Base-by-base conservation (phyloP, 169 alveolate species). In the Neospora caninum region DNA sequence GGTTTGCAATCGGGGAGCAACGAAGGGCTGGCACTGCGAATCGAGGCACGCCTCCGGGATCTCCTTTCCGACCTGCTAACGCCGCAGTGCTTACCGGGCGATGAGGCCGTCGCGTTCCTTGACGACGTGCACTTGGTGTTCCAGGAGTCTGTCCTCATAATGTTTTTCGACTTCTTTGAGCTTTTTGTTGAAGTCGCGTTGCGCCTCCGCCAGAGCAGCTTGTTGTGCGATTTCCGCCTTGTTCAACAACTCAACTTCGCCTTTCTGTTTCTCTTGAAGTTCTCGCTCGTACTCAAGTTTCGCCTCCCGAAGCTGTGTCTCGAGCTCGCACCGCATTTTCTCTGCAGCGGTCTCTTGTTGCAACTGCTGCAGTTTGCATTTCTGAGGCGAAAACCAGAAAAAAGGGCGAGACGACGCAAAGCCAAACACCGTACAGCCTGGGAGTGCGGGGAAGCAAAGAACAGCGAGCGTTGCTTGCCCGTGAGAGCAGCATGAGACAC, bases 71-170 rank as follows among this genome's bases (percentile, higher is more conserved):
- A 49, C 22, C 13, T 13, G 22, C 58, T 49, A 13, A 4, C 13
- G 58, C 13, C 58, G 4, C 20, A 1, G 38, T 82, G 38, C 89
- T 22, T 49, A 82, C 89, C 89, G 31, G 34, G 89, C 89, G 53
- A 82, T 82, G 27, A 82, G 89, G 53, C 41, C 22, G 41, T 82
- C 89, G 10, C 89, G 53, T 43, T 82, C 89, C 89, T 82, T 82
- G 18, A 82, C 89, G 39, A 43, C 41, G 39, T 82, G 53, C 36
- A 82, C 89, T 31, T 82, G 67, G 29, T 82, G 89, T 27, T 36
- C 69, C 67, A 82, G 89, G 67, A 82, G 89, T 29, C 89, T 39
- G 41, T 38, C 64, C 39, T 82, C 89, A 10, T 42, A 82, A 1
- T 82, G 89, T 42, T 82, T 82, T 49, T 82, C 89, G 41, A 42